Conservation (phyloP, 306 rosid genomes). For the Citrullus colocynthis region DNA sequence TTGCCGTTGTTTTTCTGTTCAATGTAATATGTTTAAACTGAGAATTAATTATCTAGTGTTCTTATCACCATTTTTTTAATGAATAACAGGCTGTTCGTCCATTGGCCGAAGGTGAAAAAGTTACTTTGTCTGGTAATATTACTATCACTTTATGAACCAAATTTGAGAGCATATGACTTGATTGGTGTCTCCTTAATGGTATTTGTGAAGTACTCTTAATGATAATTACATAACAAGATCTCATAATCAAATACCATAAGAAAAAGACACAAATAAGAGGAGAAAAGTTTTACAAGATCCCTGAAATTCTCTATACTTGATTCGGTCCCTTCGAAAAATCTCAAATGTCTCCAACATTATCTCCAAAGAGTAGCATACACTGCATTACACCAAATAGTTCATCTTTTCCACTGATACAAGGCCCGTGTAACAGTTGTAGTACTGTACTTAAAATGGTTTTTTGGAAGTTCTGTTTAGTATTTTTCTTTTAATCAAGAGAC, state of each 20-base stretch:
- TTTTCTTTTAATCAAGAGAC: too few species aligned
- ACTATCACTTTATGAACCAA: constrained; percentile 2
- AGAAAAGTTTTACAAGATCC: neutral
- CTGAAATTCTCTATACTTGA: neutral
- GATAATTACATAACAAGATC: neutral
- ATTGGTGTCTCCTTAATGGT: neutral
- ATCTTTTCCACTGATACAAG: neutral
- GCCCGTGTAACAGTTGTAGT: neutral
- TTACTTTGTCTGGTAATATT: constrained; percentile 47
- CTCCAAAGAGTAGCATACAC: neutral
- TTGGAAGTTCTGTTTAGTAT: too few species aligned
- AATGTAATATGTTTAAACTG: neutral
- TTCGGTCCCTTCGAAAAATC: neutral
- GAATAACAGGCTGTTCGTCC: constrained; percentile 56
- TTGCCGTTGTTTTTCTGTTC: neutral
- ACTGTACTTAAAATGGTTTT: too few species aligned
- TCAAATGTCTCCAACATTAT: neutral
- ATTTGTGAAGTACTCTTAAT: neutral
- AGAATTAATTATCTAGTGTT: neutral
- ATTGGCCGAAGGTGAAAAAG: constrained; percentile 54
- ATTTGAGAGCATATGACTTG: neutral
- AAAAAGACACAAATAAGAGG: neutral
- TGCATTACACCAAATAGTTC: neutral
- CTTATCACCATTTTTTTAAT: neutral
- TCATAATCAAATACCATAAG: neutral